Percentiles rank a stretch among this genome's conserved stretches.
These are phyloP conservation scores for Candolleomyces aberdarensis DNA, from an alignment of 768 basidiomycete species.

Conservation along the genomic window DNA sequence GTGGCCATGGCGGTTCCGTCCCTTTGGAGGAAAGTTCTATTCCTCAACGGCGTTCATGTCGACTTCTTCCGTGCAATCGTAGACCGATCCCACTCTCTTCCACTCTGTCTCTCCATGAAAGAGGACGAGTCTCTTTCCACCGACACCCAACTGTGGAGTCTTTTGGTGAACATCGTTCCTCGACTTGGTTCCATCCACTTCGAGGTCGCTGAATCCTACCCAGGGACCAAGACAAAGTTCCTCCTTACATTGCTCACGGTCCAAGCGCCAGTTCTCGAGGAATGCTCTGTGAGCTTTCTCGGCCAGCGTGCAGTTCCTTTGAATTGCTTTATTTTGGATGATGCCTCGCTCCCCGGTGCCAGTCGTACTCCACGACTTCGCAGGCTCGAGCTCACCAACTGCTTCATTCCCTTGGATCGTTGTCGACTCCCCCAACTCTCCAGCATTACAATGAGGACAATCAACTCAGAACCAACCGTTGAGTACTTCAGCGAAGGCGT, in stretches of 20 bases:
- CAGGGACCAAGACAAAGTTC: not conserved
- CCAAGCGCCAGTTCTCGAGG: not conserved
- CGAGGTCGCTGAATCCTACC: not conserved
- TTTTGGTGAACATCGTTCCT: not conserved
- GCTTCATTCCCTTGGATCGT: not conserved
- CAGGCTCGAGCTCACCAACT: not conserved
- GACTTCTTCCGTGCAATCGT: not conserved
- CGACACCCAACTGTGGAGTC: not conserved
- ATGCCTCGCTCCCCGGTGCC: not conserved
- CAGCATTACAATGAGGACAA: too few relatives aligned
- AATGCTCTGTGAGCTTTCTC: not conserved
- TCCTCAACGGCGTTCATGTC: not conserved
- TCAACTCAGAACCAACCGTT: too few relatives aligned
- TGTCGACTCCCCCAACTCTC: too few relatives aligned
- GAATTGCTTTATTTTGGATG: not conserved
- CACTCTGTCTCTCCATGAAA: not conserved
- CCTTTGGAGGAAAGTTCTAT: not conserved
- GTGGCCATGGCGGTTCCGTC: not conserved
- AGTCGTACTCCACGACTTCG: not conserved
- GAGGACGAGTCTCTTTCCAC: not conserved
- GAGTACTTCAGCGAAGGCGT: too few relatives aligned
- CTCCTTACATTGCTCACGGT: not conserved
- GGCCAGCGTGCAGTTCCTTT: not conserved
- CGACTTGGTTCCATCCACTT: not conserved
- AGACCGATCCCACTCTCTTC: not conserved